A percentile compares a stretch with the other conserved stretches of the same genome.
Evolutionary conservation across 192 early-diverging fungal genomes (phyloP).

Genomic region (Coemansia sp.): DNA sequence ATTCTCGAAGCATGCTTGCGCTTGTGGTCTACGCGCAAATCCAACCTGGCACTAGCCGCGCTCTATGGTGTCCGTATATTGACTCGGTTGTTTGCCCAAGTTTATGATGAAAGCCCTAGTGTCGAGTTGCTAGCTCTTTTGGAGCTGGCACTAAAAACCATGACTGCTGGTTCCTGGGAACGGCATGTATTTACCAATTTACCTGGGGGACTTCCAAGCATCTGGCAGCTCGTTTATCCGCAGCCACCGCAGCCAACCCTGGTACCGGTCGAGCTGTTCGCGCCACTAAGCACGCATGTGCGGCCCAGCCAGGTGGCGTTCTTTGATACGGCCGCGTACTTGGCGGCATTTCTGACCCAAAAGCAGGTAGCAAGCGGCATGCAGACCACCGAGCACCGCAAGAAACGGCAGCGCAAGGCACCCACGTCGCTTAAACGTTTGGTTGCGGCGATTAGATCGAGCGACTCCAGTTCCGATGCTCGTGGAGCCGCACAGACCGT

Average conservation of each 20-base stretch:
- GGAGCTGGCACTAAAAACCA: conserved; percentile 28
- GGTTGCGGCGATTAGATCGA: conserved; percentile 18
- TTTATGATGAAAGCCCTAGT: conserved; percentile 3
- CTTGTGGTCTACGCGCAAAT: conserved; percentile 43
- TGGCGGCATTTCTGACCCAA: conserved; percentile 15
- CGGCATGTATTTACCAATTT: conserved; percentile 39
- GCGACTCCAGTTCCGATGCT: conserved; percentile 16
- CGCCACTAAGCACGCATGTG: conserved; percentile 13
- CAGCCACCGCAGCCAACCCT: conserved; percentile 8
- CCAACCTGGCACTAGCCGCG: conserved; percentile 17
- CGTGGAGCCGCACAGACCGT: conserved; percentile 43
- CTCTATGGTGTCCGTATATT: conserved; percentile 38
- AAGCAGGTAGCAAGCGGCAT: not conserved
- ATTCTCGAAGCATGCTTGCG: conserved; percentile 26
- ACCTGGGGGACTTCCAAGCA: conserved; percentile 32
- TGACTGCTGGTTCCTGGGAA: conserved; percentile 43
- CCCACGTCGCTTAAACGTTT: conserved; percentile 37
- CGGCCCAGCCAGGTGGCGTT: conserved; percentile 30
- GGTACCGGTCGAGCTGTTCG: conserved; percentile 10
- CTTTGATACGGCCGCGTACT: conserved; percentile 40
- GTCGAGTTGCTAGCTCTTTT: conserved; percentile 14
- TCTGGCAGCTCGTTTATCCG: conserved; percentile 11
- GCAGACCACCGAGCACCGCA: conserved; percentile 8
- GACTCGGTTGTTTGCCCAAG: conserved; percentile 18
- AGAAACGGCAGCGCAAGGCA: conserved; percentile 22